A percentile compares a stretch with the other conserved stretches of the same genome.
Evolutionary conservation across 106 monocot genomes (phyloP).

Genomic region (Chionographis japonica): DNA sequence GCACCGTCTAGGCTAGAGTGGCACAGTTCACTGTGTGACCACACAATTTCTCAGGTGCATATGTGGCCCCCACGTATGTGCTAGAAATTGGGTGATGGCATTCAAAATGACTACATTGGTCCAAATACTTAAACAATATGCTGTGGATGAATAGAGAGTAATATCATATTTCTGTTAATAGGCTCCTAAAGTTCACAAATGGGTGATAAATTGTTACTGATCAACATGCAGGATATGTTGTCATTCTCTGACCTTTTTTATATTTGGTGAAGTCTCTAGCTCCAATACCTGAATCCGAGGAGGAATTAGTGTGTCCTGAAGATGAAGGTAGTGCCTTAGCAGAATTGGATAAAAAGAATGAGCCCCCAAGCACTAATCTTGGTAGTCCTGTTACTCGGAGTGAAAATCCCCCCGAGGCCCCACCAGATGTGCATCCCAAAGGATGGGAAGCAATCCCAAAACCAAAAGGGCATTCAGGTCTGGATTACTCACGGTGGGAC

Average conservation of each 20-base stretch:
- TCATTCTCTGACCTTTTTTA: background rate
- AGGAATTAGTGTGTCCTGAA: conserved; percentile 45
- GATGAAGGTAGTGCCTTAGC: conserved; percentile 27
- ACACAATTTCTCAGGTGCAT: no score
- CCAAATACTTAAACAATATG: no score
- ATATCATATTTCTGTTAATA: no score
- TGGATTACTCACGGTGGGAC: conserved; percentile 97
- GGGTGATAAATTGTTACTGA: background rate
- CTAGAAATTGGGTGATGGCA: no score
- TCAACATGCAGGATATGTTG: background rate
- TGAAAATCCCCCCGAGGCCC: conserved; percentile 9
- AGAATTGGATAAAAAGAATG: conserved; percentile 6
- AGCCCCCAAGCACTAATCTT: conserved; percentile 2
- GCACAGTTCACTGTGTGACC: no score
- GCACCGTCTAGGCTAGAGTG: no score
- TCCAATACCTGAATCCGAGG: conserved; percentile 87
- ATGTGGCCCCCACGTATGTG: no score
- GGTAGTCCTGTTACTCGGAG: conserved; percentile 2
- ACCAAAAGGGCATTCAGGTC: conserved; percentile 85
- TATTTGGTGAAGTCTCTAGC: conserved; percentile 58
- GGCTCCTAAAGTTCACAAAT: no score
- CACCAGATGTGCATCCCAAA: conserved; percentile 15
- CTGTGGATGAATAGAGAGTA: no score
- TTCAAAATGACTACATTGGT: no score
- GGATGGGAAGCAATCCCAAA: conserved; percentile 74